A percentile compares a stretch with the other conserved stretches of the same genome.
Evolutionary conservation across 768 basidiomycete genomes (phyloP).

Genomic region (Mycena epipterygia): DNA sequence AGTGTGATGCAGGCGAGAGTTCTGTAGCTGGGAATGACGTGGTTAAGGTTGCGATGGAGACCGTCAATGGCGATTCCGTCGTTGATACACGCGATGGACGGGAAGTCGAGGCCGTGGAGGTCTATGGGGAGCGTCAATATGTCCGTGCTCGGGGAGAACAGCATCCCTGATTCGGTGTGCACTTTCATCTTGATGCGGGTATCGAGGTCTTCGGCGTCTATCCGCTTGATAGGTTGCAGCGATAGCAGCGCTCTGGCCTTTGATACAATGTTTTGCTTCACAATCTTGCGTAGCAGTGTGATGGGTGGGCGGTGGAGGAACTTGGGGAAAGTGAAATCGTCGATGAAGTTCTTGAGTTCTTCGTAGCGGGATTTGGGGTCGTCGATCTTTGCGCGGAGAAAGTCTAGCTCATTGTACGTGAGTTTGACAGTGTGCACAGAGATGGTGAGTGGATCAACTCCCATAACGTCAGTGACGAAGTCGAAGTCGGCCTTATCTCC

Average conservation of each 20-base stretch:
- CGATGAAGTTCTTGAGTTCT: conserved; percentile 35
- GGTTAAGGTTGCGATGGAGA: conserved; percentile 41
- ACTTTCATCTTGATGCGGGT: conserved; percentile 23
- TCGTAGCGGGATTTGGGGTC: conserved; percentile 29
- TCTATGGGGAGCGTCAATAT: conserved; percentile 29
- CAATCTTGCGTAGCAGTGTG: conserved; percentile 38
- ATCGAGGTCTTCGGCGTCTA: conserved; percentile 38
- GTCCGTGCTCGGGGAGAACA: conserved; percentile 33
- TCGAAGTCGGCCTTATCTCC: conserved; percentile 7
- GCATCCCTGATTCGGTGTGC: conserved; percentile 40
- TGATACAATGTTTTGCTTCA: conserved; percentile 39
- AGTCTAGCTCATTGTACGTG: conserved; percentile 31
- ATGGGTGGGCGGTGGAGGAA: conserved; percentile 30
- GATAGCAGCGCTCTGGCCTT: conserved; percentile 33
- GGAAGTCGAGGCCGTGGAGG: conserved; percentile 39
- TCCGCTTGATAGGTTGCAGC: conserved; percentile 39
- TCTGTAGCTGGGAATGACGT: conserved; percentile 36
- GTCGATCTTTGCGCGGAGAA: conserved; percentile 40
- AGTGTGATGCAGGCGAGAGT: conserved; percentile 17
- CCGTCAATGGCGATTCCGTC: conserved; percentile 34
- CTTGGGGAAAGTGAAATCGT: conserved; percentile 40
- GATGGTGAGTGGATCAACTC: conserved; percentile 22
- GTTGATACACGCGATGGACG: conserved; percentile 39
- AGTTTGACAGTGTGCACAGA: conserved; percentile 25
- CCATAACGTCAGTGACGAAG: not conserved